Evolutionary conservation across 306 rosid species (phyloP).

Genomic region (Hippophae tibetana): DNA sequence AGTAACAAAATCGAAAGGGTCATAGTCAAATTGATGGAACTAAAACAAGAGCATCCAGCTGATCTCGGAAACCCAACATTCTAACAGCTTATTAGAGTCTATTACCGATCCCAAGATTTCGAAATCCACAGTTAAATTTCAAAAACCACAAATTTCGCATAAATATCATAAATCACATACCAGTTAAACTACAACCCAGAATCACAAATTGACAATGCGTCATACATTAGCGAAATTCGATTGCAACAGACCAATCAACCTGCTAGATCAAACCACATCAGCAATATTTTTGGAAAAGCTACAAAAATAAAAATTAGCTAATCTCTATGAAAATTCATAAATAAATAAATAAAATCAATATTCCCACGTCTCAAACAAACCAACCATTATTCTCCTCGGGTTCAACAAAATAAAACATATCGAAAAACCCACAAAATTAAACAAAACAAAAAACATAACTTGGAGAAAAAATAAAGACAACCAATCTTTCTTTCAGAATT

Average conservation of each 20-base stretch:
- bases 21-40: neutral
- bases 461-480: neutral
- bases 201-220: conserved; percentile 4
- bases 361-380: conserved; percentile 3
- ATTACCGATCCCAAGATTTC: conserved; percentile 26
- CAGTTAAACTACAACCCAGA: conserved; percentile 18
- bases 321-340: conserved; percentile 8
- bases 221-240: conserved; percentile 19
- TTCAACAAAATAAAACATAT: neutral
- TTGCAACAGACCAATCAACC: conserved; percentile 20
- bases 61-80: conserved; percentile 31
- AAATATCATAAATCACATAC: neutral
- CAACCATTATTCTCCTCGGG: neutral
- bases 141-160: no score
- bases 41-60: conserved; percentile 1
- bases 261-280: conserved; percentile 36
- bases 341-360: neutral
- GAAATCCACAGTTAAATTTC: conserved; percentile 7
- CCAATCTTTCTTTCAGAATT: conserved; percentile 13
- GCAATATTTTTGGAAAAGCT: conserved; percentile 9
- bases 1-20: neutral
- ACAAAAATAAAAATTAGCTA: conserved; percentile 2
- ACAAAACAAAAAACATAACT: neutral
- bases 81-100: conserved; percentile 12
- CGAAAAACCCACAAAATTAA: conserved; percentile 4